Evolutionary conservation across 768 basidiomycete species (phyloP).

Genomic region (Sarcodon sp.): DNA sequence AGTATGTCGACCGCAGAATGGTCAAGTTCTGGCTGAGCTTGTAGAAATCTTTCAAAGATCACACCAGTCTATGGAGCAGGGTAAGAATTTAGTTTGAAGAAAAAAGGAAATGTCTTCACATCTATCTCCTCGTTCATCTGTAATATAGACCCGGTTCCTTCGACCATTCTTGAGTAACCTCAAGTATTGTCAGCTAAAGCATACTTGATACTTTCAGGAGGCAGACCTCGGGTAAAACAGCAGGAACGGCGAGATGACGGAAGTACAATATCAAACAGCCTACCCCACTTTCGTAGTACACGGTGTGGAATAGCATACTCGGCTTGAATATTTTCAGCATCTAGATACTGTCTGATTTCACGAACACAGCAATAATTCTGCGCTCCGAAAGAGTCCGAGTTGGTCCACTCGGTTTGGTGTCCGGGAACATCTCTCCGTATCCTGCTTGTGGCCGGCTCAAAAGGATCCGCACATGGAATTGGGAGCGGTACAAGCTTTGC

Average conservation of each 20-base stretch:
- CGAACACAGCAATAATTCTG: conserved; percentile 3
- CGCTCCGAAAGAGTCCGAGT: conserved; percentile 15
- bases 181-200: background rate
- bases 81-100: background rate
- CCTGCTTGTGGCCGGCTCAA: conserved; percentile 6
- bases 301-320: conserved; percentile 38
- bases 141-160: conserved; percentile 66
- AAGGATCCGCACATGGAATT: conserved; percentile 18
- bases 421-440: conserved; percentile 45
- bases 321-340: conserved; percentile 11
- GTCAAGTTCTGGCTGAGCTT: conserved; percentile 25
- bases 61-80: conserved; percentile 35
- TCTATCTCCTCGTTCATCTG: conserved; percentile 58
- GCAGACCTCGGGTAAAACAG: conserved; percentile 68
- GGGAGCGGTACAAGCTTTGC: conserved; percentile 36
- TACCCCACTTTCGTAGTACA: conserved; percentile 61
- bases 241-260: conserved; percentile 53
- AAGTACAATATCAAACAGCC: conserved; percentile 67
- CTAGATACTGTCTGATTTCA: conserved; percentile 28
- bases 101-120: conserved; percentile 24
- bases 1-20: conserved; percentile 39
- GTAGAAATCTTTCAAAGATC: conserved; percentile 43
- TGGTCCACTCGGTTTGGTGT: conserved; percentile 26
- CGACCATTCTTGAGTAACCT: conserved; percentile 71
- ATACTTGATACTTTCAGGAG: background rate